A percentile compares a stretch with the other conserved stretches of the same genome.
Evolutionary conservation across 495 filamentous ascomycete species (phyloP).

Genomic region (Xylaria nigripes): DNA sequence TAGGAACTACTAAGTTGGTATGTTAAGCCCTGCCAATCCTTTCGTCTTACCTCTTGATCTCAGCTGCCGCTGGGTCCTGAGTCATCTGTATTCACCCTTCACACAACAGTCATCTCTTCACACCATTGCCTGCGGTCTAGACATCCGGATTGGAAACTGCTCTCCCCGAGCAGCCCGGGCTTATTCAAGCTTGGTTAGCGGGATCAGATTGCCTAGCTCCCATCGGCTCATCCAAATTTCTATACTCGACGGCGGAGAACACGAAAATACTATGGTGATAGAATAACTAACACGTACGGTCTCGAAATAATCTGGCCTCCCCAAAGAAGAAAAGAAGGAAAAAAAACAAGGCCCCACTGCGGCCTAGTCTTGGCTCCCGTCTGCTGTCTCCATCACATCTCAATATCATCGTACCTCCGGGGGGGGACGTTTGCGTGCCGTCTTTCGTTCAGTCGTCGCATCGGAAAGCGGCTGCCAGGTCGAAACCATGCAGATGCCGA

Average conservation of each 20-base stretch:
- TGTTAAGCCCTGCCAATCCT: slow-evolving; percentile 5
- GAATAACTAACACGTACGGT: too few species aligned
- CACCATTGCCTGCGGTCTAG: too few species aligned
- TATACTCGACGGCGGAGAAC: too few species aligned
- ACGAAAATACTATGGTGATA: too few species aligned
- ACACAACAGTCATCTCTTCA: neutral
- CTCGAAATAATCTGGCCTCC: too few species aligned
- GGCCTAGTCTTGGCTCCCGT: neutral
- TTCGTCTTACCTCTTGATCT: neutral
- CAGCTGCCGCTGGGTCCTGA: neutral
- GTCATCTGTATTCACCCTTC: neutral
- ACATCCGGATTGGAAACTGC: neutral
- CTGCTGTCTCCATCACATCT: neutral
- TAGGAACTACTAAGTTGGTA: neutral
- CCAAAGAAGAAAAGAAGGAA: neutral
- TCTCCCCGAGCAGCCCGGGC: neutral
- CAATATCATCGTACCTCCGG: neutral
- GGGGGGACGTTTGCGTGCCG: neutral
- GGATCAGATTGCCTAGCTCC: neutral
- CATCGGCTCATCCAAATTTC: too few species aligned
- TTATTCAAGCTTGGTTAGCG: neutral
- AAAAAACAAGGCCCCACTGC: neutral
- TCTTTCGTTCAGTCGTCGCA: neutral
- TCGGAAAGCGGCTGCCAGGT: neutral
- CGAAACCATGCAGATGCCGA: slow-evolving; percentile 17